Evolutionary conservation across 139 green algal species (phyloP), one percentile per base, ranked within the genome.

Genomic region (Diplosphaera chodatii): DNA sequence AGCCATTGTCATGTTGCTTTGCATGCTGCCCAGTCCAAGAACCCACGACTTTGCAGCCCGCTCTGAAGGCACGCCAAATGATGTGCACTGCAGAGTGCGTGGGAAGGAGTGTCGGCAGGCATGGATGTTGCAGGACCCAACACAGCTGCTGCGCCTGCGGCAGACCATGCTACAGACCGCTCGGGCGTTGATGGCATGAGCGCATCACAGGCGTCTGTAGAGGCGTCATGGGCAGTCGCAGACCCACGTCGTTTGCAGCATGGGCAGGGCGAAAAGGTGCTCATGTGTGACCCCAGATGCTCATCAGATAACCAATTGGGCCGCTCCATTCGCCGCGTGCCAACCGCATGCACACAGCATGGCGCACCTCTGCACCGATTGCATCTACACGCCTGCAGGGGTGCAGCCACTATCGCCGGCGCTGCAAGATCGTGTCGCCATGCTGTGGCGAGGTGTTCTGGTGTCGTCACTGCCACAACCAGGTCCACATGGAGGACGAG

Each of bases 391-490:
- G n/a, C n/a, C n/a, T 25, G 71, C 77, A 88, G 40, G 89, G 89
- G 1, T 93, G 89, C 73, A 68, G 65, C 4, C 92, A 97, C 79
- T 97, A 97, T 81, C 78, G 84, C 13, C 75, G 92, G 22, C 79
- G 90, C 27, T 91, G 85, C 33, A 80, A 74, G 48, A 81, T 97
- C 48, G 89, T 94, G 31, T 86, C 92, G 1, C 92, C 92, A 2
- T 97, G 92, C 81, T 97, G 90, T 66, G 82, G 82, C 1, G 79
- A 89, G 33, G 66, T 85, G 0, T 93, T 89, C 69, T 91, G 81
- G 82, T 96, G 90, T 73, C 74, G 90, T 6, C 91, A 97, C 72
- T 97, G 92, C 73, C 92, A 97, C 80, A 96, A 97, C 67, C 81
- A 88, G 13, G 87, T 64, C 3, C 91, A 91, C 37, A 66, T 86